phyloP scores from a whole-genome alignment of 2,329 filamentous ascomycete genomes.

The Epicoccum nigrum region DNA sequence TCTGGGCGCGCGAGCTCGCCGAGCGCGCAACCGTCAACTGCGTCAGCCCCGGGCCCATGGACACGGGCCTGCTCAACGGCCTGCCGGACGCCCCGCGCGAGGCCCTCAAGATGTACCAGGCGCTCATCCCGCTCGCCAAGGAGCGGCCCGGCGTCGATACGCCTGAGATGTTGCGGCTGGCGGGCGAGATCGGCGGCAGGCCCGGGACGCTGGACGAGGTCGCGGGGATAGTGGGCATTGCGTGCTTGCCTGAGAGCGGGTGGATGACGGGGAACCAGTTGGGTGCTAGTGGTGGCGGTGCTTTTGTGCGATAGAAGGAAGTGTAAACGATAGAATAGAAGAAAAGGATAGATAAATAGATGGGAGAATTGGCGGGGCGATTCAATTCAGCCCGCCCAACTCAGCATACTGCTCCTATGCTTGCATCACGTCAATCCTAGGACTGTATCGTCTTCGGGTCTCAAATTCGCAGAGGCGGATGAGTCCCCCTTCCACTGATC shows the following conservation, averaged over 20 bases:
- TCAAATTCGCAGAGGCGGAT: too few species aligned
- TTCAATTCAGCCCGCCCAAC: slow-evolving; percentile 16
- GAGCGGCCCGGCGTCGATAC: slow-evolving; percentile 41
- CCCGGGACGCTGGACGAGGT: slow-evolving; percentile 69
- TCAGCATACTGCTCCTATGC: slow-evolving; percentile 42
- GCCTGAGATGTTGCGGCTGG: slow-evolving; percentile 62
- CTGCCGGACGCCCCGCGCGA: slow-evolving; percentile 20
- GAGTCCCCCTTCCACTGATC: slow-evolving; percentile 44
- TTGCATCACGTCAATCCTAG: too few species aligned
- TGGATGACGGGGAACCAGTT: slow-evolving; percentile 80
- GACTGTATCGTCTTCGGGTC: too few species aligned
- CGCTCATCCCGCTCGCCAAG: slow-evolving; percentile 20
- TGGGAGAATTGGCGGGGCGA: too few species aligned
- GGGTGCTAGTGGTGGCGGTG: slow-evolving; percentile 77
- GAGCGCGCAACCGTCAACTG: slow-evolving; percentile 66
- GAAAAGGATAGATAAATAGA: too few species aligned
- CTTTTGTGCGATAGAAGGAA: slow-evolving; percentile 49
- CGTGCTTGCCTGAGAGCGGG: slow-evolving; percentile 69
- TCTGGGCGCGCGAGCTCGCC: slow-evolving; percentile 65
- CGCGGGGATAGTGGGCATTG: slow-evolving; percentile 74
- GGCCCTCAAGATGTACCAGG: slow-evolving; percentile 21
- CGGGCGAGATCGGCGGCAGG: slow-evolving; percentile 58
- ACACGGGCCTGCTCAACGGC: slow-evolving; percentile 21
- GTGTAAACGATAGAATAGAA: neutral
- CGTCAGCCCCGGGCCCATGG: slow-evolving; percentile 67